A percentile compares a stretch with the other conserved stretches of the same genome.
phyloP scores from a whole-genome alignment of 106 monocot genomes.

The Triglochin maritima region DNA sequence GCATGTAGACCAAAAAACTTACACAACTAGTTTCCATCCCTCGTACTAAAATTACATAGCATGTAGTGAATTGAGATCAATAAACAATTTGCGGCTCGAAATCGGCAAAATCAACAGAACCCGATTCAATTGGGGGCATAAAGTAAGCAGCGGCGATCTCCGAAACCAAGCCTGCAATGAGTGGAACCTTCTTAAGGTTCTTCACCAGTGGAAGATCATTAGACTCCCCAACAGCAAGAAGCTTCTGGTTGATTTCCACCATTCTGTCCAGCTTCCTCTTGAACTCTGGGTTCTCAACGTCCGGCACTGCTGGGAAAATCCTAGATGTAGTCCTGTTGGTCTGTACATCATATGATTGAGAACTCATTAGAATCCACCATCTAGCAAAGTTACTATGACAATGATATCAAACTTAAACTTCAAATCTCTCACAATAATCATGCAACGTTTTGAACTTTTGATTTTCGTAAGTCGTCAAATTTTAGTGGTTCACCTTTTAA shows the following conservation, averaged over 20 bases:
- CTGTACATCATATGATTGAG: conserved; percentile 21
- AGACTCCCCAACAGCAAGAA: conserved; percentile 53
- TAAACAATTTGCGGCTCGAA: conserved; percentile 84
- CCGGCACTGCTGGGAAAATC: conserved; percentile 89
- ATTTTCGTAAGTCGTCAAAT: too few species aligned
- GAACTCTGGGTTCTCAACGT: conserved; percentile 97
- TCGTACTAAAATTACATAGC: too few species aligned
- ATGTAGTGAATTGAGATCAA: conserved; percentile 15
- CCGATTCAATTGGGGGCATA: conserved; percentile 93
- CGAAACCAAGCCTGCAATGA: conserved; percentile 53
- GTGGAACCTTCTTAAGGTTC: conserved; percentile 88
- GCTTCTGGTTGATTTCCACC: conserved; percentile 67
- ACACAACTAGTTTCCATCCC: too few species aligned
- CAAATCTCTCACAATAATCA: too few species aligned
- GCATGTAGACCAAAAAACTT: too few species aligned
- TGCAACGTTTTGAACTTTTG: too few species aligned
- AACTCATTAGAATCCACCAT: not conserved
- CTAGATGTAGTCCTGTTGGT: conserved; percentile 89
- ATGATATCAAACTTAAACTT: not conserved
- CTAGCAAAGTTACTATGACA: not conserved
- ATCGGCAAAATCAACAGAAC: conserved; percentile 89
- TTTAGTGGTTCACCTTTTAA: too few species aligned
- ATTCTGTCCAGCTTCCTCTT: conserved; percentile 96
- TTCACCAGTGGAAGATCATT: conserved; percentile 62
- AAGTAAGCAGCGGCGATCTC: conserved; percentile 88